A percentile compares a stretch with the other conserved stretches of the same genome.
Conservation (phyloP, 352 stramenopile genomes). For the Phytophthora nicotianae region DNA sequence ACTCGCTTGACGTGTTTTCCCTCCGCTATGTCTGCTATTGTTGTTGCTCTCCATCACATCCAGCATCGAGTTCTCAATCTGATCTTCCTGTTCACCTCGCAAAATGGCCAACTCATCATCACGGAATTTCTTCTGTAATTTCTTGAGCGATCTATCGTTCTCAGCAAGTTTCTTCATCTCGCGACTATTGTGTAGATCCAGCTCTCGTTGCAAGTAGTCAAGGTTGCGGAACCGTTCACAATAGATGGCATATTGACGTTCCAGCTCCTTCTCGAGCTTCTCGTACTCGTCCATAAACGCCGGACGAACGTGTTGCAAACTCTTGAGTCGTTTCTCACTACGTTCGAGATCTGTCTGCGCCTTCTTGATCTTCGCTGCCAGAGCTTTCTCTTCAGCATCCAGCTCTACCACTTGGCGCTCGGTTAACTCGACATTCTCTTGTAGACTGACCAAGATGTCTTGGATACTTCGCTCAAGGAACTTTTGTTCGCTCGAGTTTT, state of each 20-base stretch:
- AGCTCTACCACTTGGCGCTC: constrained; percentile 91
- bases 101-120: constrained; percentile 92
- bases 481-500: constrained; percentile 86
- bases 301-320: constrained; percentile 91
- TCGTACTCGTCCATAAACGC: constrained; percentile 99
- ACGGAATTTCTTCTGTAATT: constrained; percentile 93
- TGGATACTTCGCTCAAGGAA: constrained; percentile 89
- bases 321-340: constrained; percentile 94
- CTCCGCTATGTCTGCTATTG: constrained; percentile 48
- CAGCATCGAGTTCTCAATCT: constrained; percentile 67
- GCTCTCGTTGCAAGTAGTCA: constrained; percentile 95
- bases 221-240: constrained; percentile 95
- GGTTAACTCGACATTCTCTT: constrained; percentile 89
- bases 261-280: constrained; percentile 96
- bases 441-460: constrained; percentile 68
- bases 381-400: constrained; percentile 91
- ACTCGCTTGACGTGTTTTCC: constrained; percentile 33
- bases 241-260: constrained; percentile 95
- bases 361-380: constrained; percentile 94
- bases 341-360: constrained; percentile 94
- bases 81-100: constrained; percentile 86
- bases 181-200: constrained; percentile 88
- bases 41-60: constrained; percentile 43
- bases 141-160: constrained; percentile 91
- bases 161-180: constrained; percentile 90